These are phyloP conservation scores for Phaffia rhodozyma DNA, from an alignment of 1,284 basidiomycete genomes.

Conservation along the genomic window DNA sequence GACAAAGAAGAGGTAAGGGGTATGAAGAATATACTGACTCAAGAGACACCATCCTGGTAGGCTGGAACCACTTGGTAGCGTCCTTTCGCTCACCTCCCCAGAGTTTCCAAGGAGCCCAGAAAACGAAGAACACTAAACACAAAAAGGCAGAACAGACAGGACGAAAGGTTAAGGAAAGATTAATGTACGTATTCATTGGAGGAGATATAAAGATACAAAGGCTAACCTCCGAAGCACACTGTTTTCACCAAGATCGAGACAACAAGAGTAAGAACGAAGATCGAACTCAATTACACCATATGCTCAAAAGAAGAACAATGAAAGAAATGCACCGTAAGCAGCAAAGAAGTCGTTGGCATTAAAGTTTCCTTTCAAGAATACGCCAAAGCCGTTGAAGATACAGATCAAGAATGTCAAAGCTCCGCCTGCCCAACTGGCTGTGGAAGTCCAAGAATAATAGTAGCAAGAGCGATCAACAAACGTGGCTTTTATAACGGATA, in stretches of 20 bases:
- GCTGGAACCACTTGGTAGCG: constrained; percentile 30
- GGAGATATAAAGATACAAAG: no score
- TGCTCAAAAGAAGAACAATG: no score
- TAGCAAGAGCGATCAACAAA: background rate
- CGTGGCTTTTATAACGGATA: constrained; percentile 25
- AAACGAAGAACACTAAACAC: constrained; percentile 40
- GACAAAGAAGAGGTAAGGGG: background rate
- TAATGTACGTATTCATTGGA: no score
- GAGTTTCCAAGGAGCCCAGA: constrained; percentile 49
- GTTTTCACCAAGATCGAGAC: no score
- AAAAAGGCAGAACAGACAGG: no score
- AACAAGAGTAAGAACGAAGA: no score
- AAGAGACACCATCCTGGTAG: constrained; percentile 43
- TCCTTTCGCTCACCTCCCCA: constrained; percentile 3
- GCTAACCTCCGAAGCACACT: no score
- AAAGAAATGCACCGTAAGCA: constrained; percentile 28
- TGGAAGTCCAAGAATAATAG: no score
- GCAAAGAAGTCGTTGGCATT: constrained; percentile 31
- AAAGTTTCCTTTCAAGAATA: constrained; percentile 52
- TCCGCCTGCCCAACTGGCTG: no score
- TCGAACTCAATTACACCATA: constrained; percentile 21
- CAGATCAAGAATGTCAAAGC: no score
- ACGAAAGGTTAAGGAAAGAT: no score
- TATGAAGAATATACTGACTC: constrained; percentile 33
- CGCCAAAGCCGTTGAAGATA: constrained; percentile 34